Conservation (phyloP, 2,329 filamentous ascomycete genomes). For the Emmonsia crescens region DNA sequence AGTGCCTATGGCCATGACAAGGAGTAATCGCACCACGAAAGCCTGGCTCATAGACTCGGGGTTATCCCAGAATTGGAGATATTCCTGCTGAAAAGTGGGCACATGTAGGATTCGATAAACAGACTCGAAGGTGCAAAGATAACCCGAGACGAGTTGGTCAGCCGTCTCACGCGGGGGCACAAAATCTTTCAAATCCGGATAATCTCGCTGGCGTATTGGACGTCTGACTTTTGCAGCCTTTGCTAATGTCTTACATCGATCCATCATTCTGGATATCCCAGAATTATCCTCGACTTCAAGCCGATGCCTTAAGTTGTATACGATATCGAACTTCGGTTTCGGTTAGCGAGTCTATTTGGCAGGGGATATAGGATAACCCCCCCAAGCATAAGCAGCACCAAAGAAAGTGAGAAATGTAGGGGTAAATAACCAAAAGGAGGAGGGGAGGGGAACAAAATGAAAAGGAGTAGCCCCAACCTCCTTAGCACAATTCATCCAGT, state of each 20-base stretch:
- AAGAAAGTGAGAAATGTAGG: neutral
- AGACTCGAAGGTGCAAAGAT: constrained; percentile 47
- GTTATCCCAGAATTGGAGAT: constrained; percentile 44
- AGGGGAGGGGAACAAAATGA: neutral
- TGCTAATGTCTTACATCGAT: constrained; percentile 42
- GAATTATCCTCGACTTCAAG: constrained; percentile 24
- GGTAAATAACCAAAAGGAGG: neutral
- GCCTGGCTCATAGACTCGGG: constrained; percentile 29
- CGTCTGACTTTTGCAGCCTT: constrained; percentile 40
- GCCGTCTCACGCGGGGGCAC: constrained; percentile 39
- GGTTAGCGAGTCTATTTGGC: neutral
- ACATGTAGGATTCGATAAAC: constrained; percentile 48
- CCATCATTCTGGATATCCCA: constrained; percentile 25
- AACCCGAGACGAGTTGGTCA: constrained; percentile 42
- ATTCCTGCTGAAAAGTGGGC: constrained; percentile 47
- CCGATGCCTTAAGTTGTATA: constrained; percentile 15
- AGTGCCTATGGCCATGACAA: constrained; percentile 32
- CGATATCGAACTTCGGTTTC: neutral
- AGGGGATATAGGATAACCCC: neutral
- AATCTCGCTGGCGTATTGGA: constrained; percentile 9
- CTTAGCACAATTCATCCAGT: constrained; percentile 37
- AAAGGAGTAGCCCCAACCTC: neutral
- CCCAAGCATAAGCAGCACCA: neutral
- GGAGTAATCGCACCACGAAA: constrained; percentile 38
- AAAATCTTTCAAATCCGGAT: constrained; percentile 19